phyloP scores from a whole-genome alignment of 352 stramenopile genomes.

The Pythium guiyangense region DNA sequence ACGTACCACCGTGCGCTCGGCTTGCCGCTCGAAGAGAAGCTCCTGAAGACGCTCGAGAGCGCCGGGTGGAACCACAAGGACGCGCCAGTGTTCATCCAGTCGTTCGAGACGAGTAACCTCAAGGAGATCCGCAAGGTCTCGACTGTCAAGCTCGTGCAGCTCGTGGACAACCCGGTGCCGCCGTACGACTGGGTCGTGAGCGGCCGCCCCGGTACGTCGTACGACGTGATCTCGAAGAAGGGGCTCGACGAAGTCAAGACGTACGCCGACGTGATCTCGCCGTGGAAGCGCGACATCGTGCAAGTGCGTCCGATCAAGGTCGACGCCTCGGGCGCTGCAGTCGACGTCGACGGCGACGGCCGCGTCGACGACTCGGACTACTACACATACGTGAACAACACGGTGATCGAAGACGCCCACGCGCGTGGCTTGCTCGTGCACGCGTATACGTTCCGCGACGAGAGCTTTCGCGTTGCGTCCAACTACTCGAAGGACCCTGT shows the following conservation, averaged over 20 bases:
- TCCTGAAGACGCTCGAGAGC: conserved; percentile 64
- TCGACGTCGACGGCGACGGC: conserved; percentile 65
- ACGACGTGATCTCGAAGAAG: conserved; percentile 45
- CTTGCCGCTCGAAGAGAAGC: conserved; percentile 70
- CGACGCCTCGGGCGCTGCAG: conserved; percentile 29
- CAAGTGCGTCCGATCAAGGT: conserved; percentile 40
- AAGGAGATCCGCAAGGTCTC: conserved; percentile 57
- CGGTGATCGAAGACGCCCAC: conserved; percentile 52
- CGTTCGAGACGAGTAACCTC: conserved; percentile 74
- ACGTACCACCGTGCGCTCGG: conserved; percentile 67
- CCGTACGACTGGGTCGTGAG: conserved; percentile 68
- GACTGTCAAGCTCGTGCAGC: conserved; percentile 74
- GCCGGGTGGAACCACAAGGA: conserved; percentile 65
- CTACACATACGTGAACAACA: conserved; percentile 31
- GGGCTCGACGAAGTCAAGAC: conserved; percentile 59
- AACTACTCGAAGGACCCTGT: conserved; percentile 63
- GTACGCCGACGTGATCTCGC: conserved; percentile 68
- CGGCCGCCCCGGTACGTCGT: conserved; percentile 47
- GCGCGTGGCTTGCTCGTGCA: conserved; percentile 54
- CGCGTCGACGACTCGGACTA: conserved; percentile 57
- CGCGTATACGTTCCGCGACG: conserved; percentile 65
- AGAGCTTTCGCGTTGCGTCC: conserved; percentile 48
- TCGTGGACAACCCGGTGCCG: conserved; percentile 12
- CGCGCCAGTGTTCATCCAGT: conserved; percentile 68
- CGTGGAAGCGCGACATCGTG: conserved; percentile 82